Evolutionary conservation across 768 basidiomycete genomes (phyloP).

Genomic region (Lyophyllum decastes): DNA sequence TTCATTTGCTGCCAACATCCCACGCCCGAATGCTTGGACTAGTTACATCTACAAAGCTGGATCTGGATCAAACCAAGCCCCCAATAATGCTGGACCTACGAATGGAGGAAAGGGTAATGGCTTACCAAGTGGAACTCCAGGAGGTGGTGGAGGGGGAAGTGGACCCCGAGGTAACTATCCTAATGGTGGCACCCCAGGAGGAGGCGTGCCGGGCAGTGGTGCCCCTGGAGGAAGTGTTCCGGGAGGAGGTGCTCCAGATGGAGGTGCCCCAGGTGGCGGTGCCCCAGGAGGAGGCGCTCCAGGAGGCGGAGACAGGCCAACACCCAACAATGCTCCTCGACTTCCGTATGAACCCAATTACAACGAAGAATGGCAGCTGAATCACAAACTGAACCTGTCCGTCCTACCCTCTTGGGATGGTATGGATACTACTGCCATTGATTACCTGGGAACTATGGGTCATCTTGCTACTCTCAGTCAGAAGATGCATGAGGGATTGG

Average conservation of each 20-base stretch:
- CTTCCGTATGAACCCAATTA: background rate
- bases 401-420: background rate
- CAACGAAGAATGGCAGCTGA: background rate
- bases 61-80: background rate
- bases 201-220: background rate
- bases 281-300: background rate
- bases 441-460: background rate
- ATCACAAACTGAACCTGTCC: background rate
- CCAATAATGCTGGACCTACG: too few species aligned
- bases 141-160: too few species aligned
- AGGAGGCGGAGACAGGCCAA: background rate
- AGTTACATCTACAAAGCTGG: background rate
- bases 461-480: background rate
- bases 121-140: too few species aligned
- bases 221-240: too few species aligned
- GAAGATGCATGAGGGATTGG: background rate
- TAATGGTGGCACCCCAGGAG: too few species aligned
- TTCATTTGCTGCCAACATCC: background rate
- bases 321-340: background rate
- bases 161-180: too few species aligned
- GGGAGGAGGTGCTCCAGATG: background rate
- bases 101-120: background rate
- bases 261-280: background rate
- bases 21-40: background rate
- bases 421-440: background rate